phyloP scores from a whole-genome alignment of 2,329 filamentous ascomycete genomes.

The Penicillium polonicum region DNA sequence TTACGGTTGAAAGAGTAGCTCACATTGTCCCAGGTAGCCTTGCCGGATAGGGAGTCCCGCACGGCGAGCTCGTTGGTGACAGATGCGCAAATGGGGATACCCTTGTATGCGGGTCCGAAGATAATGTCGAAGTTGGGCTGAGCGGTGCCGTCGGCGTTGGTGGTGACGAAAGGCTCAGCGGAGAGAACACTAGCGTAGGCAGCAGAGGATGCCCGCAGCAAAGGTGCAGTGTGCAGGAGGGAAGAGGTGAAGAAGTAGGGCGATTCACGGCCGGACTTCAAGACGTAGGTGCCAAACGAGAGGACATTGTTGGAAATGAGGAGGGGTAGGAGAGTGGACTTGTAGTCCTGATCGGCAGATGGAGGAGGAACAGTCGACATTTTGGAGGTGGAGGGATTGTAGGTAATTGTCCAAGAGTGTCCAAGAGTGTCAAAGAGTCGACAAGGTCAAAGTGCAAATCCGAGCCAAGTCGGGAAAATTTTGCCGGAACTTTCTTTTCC shows the following conservation, averaged over 20 bases:
- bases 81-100: conserved; percentile 82
- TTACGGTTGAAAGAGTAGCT: conserved; percentile 94
- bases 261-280: conserved; percentile 86
- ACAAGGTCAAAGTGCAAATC: conserved; percentile 2
- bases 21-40: conserved; percentile 63
- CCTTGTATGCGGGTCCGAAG: conserved; percentile 95
- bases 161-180: conserved; percentile 45
- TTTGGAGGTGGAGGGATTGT: conserved; percentile 3
- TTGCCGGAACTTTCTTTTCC: conserved; percentile 12
- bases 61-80: conserved; percentile 73
- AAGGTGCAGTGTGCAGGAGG: conserved; percentile 76
- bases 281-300: conserved; percentile 55
- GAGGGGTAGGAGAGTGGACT: conserved; percentile 38
- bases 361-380: conserved; percentile 30
- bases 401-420: neutral
- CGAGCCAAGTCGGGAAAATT: conserved; percentile 21
- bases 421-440: neutral
- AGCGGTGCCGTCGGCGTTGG: conserved; percentile 33
- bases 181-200: conserved; percentile 71
- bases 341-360: conserved; percentile 36
- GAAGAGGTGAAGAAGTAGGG: conserved; percentile 99
- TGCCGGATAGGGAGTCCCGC: conserved; percentile 52
- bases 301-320: conserved; percentile 44
- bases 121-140: conserved; percentile 72
- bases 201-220: conserved; percentile 73